Conservation (phyloP, 768 basidiomycete species). For the Pisolithus orientalis region DNA sequence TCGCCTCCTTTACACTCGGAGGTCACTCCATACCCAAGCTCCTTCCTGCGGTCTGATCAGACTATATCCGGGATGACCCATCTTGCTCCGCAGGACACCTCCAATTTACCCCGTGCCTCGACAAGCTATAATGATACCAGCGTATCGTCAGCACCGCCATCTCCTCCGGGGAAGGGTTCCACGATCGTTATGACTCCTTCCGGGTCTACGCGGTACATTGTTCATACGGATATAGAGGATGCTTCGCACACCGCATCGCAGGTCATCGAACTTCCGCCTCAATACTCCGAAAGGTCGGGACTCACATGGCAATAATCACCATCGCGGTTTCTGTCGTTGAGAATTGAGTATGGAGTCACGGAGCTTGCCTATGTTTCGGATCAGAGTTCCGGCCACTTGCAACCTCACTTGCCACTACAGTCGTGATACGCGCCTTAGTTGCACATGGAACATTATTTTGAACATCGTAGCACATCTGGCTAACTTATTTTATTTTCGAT, state of each 20-base stretch:
- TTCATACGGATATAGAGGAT: constrained; percentile 14
- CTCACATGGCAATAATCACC: background rate
- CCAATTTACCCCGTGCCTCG: background rate
- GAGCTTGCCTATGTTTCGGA: background rate
- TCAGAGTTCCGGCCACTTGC: too few species aligned
- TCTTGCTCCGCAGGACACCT: too few species aligned
- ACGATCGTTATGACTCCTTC: constrained; percentile 37
- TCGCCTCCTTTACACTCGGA: constrained; percentile 26
- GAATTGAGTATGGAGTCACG: constrained; percentile 2
- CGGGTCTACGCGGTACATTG: constrained; percentile 45
- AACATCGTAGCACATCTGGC: too few species aligned
- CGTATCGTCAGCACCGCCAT: constrained; percentile 25
- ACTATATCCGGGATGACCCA: too few species aligned
- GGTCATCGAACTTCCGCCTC: too few species aligned
- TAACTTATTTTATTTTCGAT: too few species aligned
- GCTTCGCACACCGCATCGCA: too few species aligned
- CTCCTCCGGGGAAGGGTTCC: constrained; percentile 46
- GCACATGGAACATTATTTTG: too few species aligned
- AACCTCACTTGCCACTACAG: too few species aligned
- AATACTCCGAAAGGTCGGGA: constrained; percentile 37
- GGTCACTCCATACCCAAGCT: constrained; percentile 24
- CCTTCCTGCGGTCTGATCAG: too few species aligned
- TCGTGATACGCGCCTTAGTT: too few species aligned
- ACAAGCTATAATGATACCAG: constrained; percentile 16
- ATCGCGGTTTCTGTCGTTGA: constrained; percentile 9